Conservation (phyloP, 371 early-diverging fungal species). For the Mortierella sp. region DNA sequence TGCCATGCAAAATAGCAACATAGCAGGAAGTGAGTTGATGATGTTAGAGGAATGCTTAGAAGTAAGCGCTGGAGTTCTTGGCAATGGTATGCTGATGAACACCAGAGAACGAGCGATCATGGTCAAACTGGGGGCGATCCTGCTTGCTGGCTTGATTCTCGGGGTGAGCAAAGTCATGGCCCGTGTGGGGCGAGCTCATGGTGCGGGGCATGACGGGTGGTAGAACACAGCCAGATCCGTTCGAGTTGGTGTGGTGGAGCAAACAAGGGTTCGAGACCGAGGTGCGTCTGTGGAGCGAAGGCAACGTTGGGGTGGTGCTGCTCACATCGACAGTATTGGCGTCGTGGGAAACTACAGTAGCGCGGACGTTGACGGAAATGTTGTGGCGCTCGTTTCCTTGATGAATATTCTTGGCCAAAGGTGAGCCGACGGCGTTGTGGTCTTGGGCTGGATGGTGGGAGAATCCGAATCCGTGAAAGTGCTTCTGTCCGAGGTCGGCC, state of each 20-base stretch:
- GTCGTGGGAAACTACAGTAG: not conserved
- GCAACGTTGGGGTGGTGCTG: not conserved
- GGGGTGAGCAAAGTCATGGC: not conserved
- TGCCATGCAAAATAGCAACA: not conserved
- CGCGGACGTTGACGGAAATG: not conserved
- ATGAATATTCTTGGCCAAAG: constrained; percentile 15
- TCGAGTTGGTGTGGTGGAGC: constrained; percentile 35
- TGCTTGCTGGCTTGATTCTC: not conserved
- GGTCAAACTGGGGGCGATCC: not conserved
- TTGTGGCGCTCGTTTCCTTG: constrained; percentile 6
- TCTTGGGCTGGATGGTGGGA: not conserved
- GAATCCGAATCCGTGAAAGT: not conserved
- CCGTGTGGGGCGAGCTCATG: constrained; percentile 7
- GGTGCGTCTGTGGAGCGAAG: constrained; percentile 10
- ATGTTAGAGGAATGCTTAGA: not conserved
- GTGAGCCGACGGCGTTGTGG: constrained; percentile 8
- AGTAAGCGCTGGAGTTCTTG: not conserved
- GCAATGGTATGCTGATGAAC: not conserved
- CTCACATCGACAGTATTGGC: not conserved
- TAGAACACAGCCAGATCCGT: constrained; percentile 35
- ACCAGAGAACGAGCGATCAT: not conserved
- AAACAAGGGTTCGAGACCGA: constrained; percentile 54
- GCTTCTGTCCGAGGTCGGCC: constrained; percentile 13
- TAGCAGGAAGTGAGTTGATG: not conserved
- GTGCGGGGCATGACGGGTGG: constrained; percentile 35